Percentiles rank a stretch among this genome's conserved stretches.
phyloP scores from a whole-genome alignment of 2,329 filamentous ascomycete species.

The Neonectria hederae region DNA sequence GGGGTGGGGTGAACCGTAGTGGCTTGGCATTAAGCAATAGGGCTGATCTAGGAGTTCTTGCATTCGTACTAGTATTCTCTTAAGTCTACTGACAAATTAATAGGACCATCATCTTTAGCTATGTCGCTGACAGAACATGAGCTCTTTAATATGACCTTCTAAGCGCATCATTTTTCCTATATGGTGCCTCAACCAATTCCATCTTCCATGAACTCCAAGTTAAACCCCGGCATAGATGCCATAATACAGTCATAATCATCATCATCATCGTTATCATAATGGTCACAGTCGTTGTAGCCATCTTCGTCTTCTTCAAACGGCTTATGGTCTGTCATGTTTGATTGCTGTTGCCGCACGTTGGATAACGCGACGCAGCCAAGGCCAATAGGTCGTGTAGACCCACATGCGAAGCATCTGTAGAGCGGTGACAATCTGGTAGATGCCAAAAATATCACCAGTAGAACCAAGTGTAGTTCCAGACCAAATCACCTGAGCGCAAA shows the following conservation, averaged over 20 bases:
- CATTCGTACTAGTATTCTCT: not conserved
- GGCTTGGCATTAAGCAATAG: not conserved
- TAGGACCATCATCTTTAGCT: not conserved
- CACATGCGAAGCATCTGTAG: slow-evolving; percentile 15
- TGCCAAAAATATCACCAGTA: not conserved
- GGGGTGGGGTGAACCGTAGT: not conserved
- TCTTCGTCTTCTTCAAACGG: not conserved
- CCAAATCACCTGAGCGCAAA: not conserved
- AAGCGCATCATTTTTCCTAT: not conserved
- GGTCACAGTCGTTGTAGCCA: not conserved
- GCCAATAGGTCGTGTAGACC: not conserved
- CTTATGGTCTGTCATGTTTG: not conserved
- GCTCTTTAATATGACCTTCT: too few species aligned
- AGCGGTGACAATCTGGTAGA: slow-evolving; percentile 8
- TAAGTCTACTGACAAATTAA: not conserved
- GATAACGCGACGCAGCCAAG: not conserved
- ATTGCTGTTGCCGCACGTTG: not conserved
- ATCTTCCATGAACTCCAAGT: not conserved
- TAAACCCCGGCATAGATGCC: not conserved
- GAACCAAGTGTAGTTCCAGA: slow-evolving; percentile 1
- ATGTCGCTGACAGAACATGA: not conserved
- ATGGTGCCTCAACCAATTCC: not conserved
- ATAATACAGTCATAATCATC: not conserved
- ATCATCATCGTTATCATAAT: not conserved
- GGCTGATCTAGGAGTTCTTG: not conserved